Evolutionary conservation across 1,284 basidiomycete species (phyloP), one percentile per base, ranked within the genome.

Genomic region (Xerocomus nothofagi): DNA sequence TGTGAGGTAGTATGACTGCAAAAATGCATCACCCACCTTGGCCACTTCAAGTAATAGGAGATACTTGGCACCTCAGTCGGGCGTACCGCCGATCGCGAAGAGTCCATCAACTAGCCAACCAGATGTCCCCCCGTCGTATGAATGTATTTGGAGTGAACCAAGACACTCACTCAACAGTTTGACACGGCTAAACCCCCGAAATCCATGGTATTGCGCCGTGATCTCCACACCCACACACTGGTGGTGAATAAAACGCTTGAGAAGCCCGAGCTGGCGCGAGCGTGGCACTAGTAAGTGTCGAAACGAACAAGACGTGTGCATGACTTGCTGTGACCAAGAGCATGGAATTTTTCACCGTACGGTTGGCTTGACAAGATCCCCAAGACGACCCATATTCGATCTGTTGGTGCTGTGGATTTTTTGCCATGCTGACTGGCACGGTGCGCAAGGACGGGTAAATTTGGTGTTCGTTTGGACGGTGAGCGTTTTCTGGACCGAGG

Each of bases 1-100:
- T 68, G 63, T 69, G 62, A 68, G 49, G 57, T 58, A 44, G 65
- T 49, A 62, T 55, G 51, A 53, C 48, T 24, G 31, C 58, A 48
- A 63, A 37, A 42, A 42, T 40, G 38, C 48, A 33, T 14, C n/a
- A 26, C 14, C 30, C 29, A 6, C 30, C 36, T 31, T 23, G 27
- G 34, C 39, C 20, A 44, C 46, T 41, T 51, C 47, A 56, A 66
- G 54, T 36, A 42, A 41, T 31, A 17, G 36, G 42, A 31, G 49
- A 40, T 27, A 45, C 21, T 18, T 24, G 37, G 38, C 38, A 21
- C 38, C 8, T 42, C 18, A 40, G 54, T 17, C 45, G 41, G 49
- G 47, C 40, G 3, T 31, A 32, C 33, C 9, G 7, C 44, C 17
- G 33, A 42, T 18, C n/a, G 36, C 37, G n/a, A 55, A 47, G 14